These are phyloP conservation scores for Ottelia alismoides DNA, from an alignment of 106 monocot species.

Conservation along the genomic window DNA sequence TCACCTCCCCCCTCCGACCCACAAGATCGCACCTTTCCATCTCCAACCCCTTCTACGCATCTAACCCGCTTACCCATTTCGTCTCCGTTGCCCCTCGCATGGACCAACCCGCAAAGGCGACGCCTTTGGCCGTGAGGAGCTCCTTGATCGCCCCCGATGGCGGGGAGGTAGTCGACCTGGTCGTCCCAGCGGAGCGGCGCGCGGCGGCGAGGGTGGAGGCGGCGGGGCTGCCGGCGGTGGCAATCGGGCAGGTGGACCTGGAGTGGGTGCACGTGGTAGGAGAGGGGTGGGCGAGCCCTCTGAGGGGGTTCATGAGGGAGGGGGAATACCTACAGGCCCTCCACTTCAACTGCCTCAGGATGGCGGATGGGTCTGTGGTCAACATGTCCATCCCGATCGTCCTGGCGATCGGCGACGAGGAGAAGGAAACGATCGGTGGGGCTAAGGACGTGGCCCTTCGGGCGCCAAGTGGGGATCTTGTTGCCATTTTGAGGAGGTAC, in stretches of 20 bases:
- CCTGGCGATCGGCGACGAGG: conserved; percentile 42
- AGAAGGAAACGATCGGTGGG: conserved; percentile 40
- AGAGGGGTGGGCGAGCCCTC: conserved; percentile 88
- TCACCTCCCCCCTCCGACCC: too few relatives aligned
- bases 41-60: too few relatives aligned
- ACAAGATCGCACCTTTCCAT: too few relatives aligned
- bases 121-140: conserved; percentile 16
- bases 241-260: conserved; percentile 40
- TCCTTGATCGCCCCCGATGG: conserved; percentile 88
- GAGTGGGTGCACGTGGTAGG: conserved; percentile 81
- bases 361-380: conserved; percentile 50
- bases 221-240: conserved; percentile 31
- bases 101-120: background rate
- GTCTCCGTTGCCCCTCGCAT: background rate
- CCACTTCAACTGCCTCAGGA: conserved; percentile 59
- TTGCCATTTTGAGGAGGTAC: conserved; percentile 73
- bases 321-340: conserved; percentile 73
- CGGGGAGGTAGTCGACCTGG: conserved; percentile 55
- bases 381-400: conserved; percentile 93
- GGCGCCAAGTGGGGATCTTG: conserved; percentile 32
- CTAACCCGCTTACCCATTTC: too few relatives aligned
- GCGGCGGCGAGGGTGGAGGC: conserved; percentile 37
- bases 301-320: conserved; percentile 86
- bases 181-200: conserved; percentile 34
- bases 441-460: conserved; percentile 35